Evolutionary conservation across 2,329 filamentous ascomycete species (phyloP).

Genomic region (Thielaviopsis cerberus): DNA sequence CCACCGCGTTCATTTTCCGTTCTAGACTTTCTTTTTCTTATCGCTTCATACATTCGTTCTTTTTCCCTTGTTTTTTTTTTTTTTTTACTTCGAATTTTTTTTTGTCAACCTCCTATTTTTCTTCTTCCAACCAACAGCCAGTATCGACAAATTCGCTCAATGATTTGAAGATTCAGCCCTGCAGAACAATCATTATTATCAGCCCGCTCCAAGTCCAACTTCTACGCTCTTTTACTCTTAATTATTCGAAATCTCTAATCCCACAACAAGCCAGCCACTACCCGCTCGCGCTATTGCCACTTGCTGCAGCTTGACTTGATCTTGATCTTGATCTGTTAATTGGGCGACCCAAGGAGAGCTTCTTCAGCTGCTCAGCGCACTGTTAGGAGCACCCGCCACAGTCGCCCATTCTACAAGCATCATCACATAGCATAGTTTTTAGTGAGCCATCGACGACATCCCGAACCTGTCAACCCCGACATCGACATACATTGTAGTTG

Average conservation of each 20-base stretch:
- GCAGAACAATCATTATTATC: background rate
- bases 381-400: conserved; percentile 2
- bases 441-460: background rate
- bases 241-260: background rate
- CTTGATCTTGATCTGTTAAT: background rate
- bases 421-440: background rate
- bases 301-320: background rate
- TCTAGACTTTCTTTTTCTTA: background rate
- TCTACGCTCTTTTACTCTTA: background rate
- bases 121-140: background rate
- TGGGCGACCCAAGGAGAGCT: conserved; percentile 6
- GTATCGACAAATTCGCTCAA: background rate
- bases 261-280: background rate
- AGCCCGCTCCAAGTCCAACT: background rate
- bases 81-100: background rate
- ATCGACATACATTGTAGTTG: background rate
- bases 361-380: conserved; percentile 9
- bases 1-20: background rate
- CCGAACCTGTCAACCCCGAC: background rate
- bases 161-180: background rate
- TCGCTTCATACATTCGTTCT: background rate
- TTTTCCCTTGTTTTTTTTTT: background rate
- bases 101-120: background rate
- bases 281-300: background rate
- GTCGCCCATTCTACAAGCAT: conserved; percentile 4